Evolutionary conservation across 495 filamentous ascomycete genomes (phyloP), one percentile per base, ranked within the genome.

Genomic region (Corynascus novoguineensis): DNA sequence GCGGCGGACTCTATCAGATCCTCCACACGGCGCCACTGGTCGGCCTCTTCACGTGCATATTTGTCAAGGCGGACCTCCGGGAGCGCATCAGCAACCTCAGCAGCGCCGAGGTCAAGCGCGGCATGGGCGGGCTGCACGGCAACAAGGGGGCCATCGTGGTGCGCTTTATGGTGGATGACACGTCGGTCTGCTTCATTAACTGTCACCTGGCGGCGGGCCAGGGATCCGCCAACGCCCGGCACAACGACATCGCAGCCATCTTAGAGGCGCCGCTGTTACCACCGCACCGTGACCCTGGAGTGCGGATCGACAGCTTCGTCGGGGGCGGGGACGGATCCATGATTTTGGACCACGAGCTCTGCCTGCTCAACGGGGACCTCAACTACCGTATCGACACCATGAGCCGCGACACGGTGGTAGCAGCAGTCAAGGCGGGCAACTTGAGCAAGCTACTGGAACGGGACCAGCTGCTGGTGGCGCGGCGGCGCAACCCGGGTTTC

Each of bases 341-440:
- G 91, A 87, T 98, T 48, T 81, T 97, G 49, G 93, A 98, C 62
- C 92, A 98, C 63, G 93, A 98, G 69, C 86, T 97, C 19, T 98
- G 93, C 65, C 84, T 98, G 49, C 72, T 97, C 19, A 97, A 97
- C 66, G 93, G 93, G 17, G 93, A 98, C 66, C 82, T 98, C 41
- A 98, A 98, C 69, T 98, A 98, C 72, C 91, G 93, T 38, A 97
- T 98, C 64, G 93, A 98, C 69, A 86, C 90, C n/a, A 96, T 97
- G 79, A 85, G 87, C 19, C 87, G 93, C 10, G 88, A 97, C 64
- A 87, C 88, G 8, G 91, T 97, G 34, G 87, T 98, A 49, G 85
- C 85, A 53, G 89, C 87, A 0, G 78, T 97, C 50, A 86, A 85
- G 40, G 74, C 83, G 45, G 84, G 85, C 58, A 95, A 97, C 62